phyloP scores from a whole-genome alignment of 2,329 filamentous ascomycete genomes.

The Rhexocercosporidium sp. region DNA sequence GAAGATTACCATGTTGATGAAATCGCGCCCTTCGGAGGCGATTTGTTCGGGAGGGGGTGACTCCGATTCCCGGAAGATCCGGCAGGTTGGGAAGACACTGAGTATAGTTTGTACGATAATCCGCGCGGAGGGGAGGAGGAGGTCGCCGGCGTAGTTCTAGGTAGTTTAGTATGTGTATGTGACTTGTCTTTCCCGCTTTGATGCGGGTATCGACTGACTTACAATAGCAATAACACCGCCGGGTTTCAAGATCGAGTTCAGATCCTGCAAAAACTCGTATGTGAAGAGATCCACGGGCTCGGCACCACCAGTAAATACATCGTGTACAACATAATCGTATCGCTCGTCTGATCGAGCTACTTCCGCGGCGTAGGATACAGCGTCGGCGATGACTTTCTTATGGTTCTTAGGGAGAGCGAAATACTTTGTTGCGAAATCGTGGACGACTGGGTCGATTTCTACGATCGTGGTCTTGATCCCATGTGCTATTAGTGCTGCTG shows the following conservation, averaged over 20 bases:
- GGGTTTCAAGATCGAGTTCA: constrained; percentile 73
- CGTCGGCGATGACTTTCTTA: constrained; percentile 81
- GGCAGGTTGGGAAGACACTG: constrained; percentile 84
- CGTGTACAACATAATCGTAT: constrained; percentile 95
- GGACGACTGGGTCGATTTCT: constrained; percentile 90
- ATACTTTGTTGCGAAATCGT: constrained; percentile 81
- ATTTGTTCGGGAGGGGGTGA: constrained; percentile 54
- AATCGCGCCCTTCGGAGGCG: constrained; percentile 64
- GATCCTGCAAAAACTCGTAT: constrained; percentile 75
- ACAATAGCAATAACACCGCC: constrained; percentile 89
- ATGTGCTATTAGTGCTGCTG: constrained; percentile 83
- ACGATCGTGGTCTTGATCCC: constrained; percentile 93
- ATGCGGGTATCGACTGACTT: constrained; percentile 43
- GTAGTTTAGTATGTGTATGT: not conserved
- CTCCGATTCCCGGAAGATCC: constrained; percentile 83
- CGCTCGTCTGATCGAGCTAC: constrained; percentile 49
- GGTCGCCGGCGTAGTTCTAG: constrained; percentile 93
- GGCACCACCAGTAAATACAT: constrained; percentile 96
- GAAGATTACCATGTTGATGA: constrained; percentile 96
- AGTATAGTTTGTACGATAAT: constrained; percentile 84
- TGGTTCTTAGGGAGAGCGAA: constrained; percentile 82
- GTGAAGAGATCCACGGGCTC: constrained; percentile 92
- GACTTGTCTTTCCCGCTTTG: constrained; percentile 24
- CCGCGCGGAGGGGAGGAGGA: constrained; percentile 75
- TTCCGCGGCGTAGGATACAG: constrained; percentile 68